Conservation (phyloP, 108 stramenopile species). For the Nitzschia inconspicua region DNA sequence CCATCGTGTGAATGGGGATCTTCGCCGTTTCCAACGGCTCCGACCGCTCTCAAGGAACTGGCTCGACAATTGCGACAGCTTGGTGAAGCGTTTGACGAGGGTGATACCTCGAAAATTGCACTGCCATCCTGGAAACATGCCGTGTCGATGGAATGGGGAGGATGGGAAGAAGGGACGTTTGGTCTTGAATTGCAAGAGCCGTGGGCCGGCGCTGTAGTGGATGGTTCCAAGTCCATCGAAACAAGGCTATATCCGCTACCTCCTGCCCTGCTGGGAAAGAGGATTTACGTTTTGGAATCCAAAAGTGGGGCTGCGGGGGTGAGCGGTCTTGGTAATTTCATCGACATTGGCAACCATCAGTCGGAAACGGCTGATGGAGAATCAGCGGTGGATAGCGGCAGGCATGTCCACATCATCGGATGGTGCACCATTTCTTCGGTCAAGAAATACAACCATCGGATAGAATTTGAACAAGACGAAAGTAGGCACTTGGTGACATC, state of each 20-base stretch:
- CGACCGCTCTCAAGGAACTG: conserved; percentile 18
- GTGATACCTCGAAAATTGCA: conserved; percentile 25
- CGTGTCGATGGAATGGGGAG: conserved; percentile 11
- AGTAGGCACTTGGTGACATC: conserved; percentile 49
- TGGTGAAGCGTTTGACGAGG: conserved; percentile 31
- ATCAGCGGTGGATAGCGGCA: conserved; percentile 9
- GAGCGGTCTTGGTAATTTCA: conserved; percentile 37
- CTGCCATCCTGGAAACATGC: background rate
- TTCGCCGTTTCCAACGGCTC: conserved; percentile 36
- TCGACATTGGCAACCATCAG: background rate
- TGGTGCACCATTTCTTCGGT: conserved; percentile 54
- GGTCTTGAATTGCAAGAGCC: conserved; percentile 78
- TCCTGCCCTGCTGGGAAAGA: conserved; percentile 40
- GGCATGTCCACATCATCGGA: conserved; percentile 28
- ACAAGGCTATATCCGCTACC: conserved; percentile 67
- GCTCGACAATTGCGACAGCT: conserved; percentile 11
- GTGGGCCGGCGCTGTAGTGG: conserved; percentile 47
- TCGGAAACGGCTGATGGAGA: background rate
- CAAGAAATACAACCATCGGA: conserved; percentile 28
- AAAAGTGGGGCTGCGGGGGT: conserved; percentile 41
- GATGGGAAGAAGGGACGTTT: conserved; percentile 30
- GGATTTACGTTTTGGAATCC: conserved; percentile 61
- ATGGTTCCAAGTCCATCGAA: conserved; percentile 67
- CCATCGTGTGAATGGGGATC: background rate
- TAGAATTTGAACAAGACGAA: conserved; percentile 56